Evolutionary conservation across 164 flowering plant species (phyloP), one percentile per base, ranked within the genome.

Genomic region (Litsea cubeba): DNA sequence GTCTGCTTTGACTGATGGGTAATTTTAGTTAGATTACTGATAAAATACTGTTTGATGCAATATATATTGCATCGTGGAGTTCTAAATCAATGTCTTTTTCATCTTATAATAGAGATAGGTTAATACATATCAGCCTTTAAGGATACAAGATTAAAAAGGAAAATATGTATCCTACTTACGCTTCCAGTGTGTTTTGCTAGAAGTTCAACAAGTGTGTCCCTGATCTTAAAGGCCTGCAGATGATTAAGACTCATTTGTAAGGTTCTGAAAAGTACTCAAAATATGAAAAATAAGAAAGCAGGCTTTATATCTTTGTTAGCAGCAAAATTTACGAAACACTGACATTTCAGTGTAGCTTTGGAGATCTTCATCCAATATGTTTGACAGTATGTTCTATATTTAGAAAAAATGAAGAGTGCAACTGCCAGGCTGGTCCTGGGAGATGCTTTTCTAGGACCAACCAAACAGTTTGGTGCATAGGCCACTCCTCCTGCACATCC

Each of bases 181-280:
- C 89, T 90, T 73, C 88, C 91, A 25, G 98, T 94, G 84, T 94
- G 97, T 81, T 81, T 85, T 30, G 95, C 85, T 70, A 96, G 64
- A 70, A 94, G 93, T 76, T 87, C 62, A n/a, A 85, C 86, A 68
- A 92, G 88, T 22, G 82, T 87, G 76, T 94, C 97, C 82, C 90
- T 86, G 81, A 89, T 85, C 69, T 69, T 81, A 23, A 86, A 78
- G 40, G 82, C 93, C 99, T 94, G 88, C 76, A 88, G 80, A 69
- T 30, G 12, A 11, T 23, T 8, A 30, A 3, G 71, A 2, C 12
- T 24, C 58, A 54, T 54, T 54, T 54, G 5, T 54, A 54, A 15
- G 17, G n/a, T 54, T 17, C 60, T 54, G 12, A 14, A 54, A 54
- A 17, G n/a, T 20, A 54, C 2, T 40, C 46, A 40, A 54, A 54